Conservation (phyloP, 2,329 filamentous ascomycete species). For the Volutella citrinella region DNA sequence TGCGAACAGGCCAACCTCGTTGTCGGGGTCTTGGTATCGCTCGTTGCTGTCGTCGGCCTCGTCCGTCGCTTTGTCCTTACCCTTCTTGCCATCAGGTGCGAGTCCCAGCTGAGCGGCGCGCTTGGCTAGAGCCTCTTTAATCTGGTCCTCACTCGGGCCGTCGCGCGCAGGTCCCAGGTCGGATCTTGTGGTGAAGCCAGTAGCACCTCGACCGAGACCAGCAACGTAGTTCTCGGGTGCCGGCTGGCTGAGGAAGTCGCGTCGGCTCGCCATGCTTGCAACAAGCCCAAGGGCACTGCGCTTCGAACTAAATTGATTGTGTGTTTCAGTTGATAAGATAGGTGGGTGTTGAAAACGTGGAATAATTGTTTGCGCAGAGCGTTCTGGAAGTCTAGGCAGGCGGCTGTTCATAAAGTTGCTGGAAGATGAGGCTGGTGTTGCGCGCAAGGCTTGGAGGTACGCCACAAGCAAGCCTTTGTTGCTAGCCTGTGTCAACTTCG, state of each 20-base stretch:
- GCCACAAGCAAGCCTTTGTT: no score
- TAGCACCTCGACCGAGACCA: conserved; percentile 94
- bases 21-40: conserved; percentile 92
- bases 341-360: conserved; percentile 2
- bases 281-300: conserved; percentile 13
- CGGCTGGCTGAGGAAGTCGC: conserved; percentile 84
- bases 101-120: conserved; percentile 80
- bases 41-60: conserved; percentile 74
- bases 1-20: conserved; percentile 92
- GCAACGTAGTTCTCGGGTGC: conserved; percentile 89
- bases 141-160: conserved; percentile 95
- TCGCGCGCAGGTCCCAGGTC: conserved; percentile 94
- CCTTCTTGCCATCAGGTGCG: conserved; percentile 64
- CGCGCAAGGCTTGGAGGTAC: no score
- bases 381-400: no score
- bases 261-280: conserved; percentile 56
- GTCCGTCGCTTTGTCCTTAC: conserved; percentile 67
- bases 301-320: conserved; percentile 3
- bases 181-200: conserved; percentile 95
- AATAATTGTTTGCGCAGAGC: no score
- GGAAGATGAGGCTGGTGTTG: conserved; percentile 8
- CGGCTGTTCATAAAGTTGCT: no score
- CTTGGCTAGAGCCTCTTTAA: conserved; percentile 95
- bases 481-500: no score
- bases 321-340: conserved; percentile 3